Percentiles rank a stretch among this genome's conserved stretches.
phyloP scores from a whole-genome alignment of 1,139 yeast species.

The Hyphopichia buzzinii region DNA sequence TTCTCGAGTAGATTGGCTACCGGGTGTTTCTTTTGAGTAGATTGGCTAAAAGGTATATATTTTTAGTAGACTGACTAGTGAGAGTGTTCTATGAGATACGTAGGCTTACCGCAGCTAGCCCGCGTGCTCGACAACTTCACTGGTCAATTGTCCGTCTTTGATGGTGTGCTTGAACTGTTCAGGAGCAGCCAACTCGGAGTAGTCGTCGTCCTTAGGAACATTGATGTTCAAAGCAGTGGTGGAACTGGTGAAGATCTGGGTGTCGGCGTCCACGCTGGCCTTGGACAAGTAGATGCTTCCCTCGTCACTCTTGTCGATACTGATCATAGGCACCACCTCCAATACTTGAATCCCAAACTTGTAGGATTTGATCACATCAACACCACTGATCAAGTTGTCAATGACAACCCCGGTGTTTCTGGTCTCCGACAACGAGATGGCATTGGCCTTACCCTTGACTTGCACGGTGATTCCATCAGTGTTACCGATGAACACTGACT shows the following conservation, averaged over 20 bases:
- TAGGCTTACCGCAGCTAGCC: too few relatives aligned
- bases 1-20: too few relatives aligned
- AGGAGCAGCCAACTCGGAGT: constrained; percentile 76
- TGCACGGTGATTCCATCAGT: constrained; percentile 73
- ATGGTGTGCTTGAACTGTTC: constrained; percentile 77
- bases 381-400: constrained; percentile 82
- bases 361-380: constrained; percentile 79
- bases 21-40: too few relatives aligned
- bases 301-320: constrained; percentile 85
- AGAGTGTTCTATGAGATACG: too few relatives aligned
- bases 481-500: constrained; percentile 84
- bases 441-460: constrained; percentile 88
- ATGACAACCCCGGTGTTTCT: constrained; percentile 71
- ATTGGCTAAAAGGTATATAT: too few relatives aligned
- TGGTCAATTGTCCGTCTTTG: constrained; percentile 38
- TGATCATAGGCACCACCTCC: constrained; percentile 76
- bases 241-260: constrained; percentile 70
- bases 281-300: constrained; percentile 78
- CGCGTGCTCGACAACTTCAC: constrained; percentile 48
- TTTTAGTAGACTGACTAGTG: too few relatives aligned
- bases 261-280: constrained; percentile 64
- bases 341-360: constrained; percentile 84
- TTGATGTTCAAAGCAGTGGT: constrained; percentile 83
- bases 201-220: constrained; percentile 64
- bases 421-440: constrained; percentile 77